These are phyloP conservation scores for Tulasnella calospora DNA, from an alignment of 768 basidiomycete genomes.

Conservation along the genomic window DNA sequence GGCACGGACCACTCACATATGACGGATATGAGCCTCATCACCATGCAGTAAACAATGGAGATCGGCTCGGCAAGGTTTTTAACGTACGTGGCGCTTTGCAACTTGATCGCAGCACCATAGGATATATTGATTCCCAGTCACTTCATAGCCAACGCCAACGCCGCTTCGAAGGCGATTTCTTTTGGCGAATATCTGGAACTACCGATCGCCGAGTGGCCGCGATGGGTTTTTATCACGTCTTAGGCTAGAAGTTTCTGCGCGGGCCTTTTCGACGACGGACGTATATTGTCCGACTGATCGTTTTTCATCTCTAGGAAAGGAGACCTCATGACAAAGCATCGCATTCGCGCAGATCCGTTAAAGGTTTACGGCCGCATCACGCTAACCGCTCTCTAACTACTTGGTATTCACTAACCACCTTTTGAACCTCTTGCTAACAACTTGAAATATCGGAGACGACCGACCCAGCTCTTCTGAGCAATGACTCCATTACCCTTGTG, in stretches of 20 bases:
- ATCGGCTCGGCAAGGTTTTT: background rate
- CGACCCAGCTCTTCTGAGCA: background rate
- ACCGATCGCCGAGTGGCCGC: conserved; percentile 75
- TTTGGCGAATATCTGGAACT: conserved; percentile 57
- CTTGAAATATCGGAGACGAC: background rate
- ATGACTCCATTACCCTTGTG: background rate
- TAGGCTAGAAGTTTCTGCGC: conserved; percentile 50
- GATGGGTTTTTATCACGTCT: conserved; percentile 77
- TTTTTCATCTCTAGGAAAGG: background rate
- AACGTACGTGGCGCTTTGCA: background rate
- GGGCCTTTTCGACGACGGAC: background rate
- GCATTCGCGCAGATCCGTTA: conserved; percentile 37
- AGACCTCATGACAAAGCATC: conserved; percentile 76
- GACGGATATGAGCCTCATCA: conserved; percentile 21
- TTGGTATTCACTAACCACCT: background rate
- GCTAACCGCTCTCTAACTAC: background rate
- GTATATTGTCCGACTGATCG: background rate
- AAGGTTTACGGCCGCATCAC: background rate
- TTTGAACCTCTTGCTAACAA: background rate
- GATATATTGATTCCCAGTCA: conserved; percentile 51
- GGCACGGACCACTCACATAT: background rate
- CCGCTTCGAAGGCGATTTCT: conserved; percentile 47
- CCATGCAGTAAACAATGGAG: conserved; percentile 12
- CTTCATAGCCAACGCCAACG: conserved; percentile 63
- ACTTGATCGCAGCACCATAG: background rate